Base-by-base conservation (phyloP, 495 filamentous ascomycete genomes). In the Thozetella sp. region DNA sequence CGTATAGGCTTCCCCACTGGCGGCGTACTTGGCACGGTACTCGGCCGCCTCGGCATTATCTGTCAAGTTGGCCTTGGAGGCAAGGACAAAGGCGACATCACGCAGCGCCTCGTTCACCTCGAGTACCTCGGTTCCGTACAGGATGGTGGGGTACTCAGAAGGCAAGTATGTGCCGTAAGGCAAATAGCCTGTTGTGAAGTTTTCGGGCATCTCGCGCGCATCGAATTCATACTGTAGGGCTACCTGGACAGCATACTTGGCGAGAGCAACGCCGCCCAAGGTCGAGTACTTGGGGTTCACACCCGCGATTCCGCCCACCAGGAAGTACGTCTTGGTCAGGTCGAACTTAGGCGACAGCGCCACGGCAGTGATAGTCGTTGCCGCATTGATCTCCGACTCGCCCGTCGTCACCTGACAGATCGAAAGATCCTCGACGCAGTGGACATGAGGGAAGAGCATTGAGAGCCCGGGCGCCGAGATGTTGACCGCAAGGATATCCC, bases 101-200 rank as follows among this genome's bases (percentile, higher is more conserved):
- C 86, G 83, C 0, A 92, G 80, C 4, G 78, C 76, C 22, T 79
- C 77, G 70, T 89, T 91, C 27, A 92, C 70, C 67, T 92, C 90
- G 70, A 90, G 88, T 24, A 92, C 90, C 71, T 93, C 90, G 11
- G 90, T 91, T 51, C 90, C 90, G 71, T 92, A 92, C 67, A 90
- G 80, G 53, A 59, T 78, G 50, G 67, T 66, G 0, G 90, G 89
- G 65, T 90, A 92, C 59, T 88, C 66, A 51, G 77, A 65, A 1
- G 89, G 86, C 25, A 30, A 52, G 6, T 70, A 61, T 2, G 82
- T 70, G 3, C 89, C 89, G 63, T 84, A 83, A 0, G 87, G 79
- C 22, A 92, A 72, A 63, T 92, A 93, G 17, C 87, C 86, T 0
- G 88, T 89, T 2, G 82, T 77, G 60, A 81, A 90, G 71, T 87